Evolutionary conservation across 225 moss, liverwort and hornwort genomes (phyloP), one percentile per base, ranked within the genome.

Genomic region (Physcomitrium patens): DNA sequence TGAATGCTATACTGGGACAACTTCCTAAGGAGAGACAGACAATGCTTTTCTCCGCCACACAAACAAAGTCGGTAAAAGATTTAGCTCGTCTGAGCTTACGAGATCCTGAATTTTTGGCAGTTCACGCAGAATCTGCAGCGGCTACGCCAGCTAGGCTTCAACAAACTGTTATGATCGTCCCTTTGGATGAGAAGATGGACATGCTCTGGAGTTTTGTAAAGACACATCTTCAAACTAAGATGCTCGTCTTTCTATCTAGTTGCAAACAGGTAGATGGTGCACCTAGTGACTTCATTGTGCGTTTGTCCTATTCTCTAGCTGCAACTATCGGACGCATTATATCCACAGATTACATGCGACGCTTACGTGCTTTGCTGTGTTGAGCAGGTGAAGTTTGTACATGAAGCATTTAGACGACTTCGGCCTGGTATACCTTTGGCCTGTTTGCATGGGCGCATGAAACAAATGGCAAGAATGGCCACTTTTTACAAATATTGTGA

Each of bases 161-260:
- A 64, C 95, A 99, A 73, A 90, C 87, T 77, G 95, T 77, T 7
- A 99, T 99, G 93, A 85, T 99, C 18, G 89, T 99, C 53, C 91
- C 93, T 19, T 79, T 99, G 81, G 90, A 99, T 51, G 93, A 95
- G 85, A 99, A 99, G 79, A 82, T 99, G 87, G 92, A 93, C 58
- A 58, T 99, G 84, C 80, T 99, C 5, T 95, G 95, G 95, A 95
- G 99, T 84, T 99, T 99, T 63, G 90, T 99, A 61, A 99, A 95
- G 76, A 85, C 91, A 2, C 99, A 99, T 77, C 87, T 99, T 47
- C 93, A 85, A 58, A 83, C 83, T 15, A 99, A 99, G 73, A 95
- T 89, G 41, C 90, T 95, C 10, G 91, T 99, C 19, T 99, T 95
- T 67, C 74, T 99, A 49, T 95, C 99, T 57, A 95, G 91, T 78